Conservation (phyloP, 2,329 filamentous ascomycete species). For the Aschersonia sp. region DNA sequence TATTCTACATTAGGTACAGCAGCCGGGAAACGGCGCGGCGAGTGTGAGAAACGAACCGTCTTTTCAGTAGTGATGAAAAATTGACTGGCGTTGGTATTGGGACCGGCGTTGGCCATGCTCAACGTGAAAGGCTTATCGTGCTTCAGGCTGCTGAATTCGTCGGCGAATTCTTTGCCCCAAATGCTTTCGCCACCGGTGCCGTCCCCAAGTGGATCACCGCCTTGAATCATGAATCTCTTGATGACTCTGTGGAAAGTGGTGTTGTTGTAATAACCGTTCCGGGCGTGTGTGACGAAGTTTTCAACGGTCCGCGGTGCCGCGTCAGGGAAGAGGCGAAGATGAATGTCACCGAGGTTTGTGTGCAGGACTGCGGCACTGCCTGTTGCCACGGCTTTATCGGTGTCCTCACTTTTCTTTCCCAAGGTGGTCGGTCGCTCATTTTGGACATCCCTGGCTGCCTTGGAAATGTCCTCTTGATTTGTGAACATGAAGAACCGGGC, state of each 20-base stretch:
- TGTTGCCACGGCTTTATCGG: constrained; percentile 48
- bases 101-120: constrained; percentile 95
- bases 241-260: constrained; percentile 97
- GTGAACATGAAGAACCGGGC: constrained; percentile 97
- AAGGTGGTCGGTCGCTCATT: constrained; percentile 78
- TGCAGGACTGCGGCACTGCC: constrained; percentile 76
- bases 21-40: not conserved
- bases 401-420: constrained; percentile 38
- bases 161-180: constrained; percentile 90
- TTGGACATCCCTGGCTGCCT: constrained; percentile 76
- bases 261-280: constrained; percentile 89
- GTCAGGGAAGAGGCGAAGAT: constrained; percentile 83
- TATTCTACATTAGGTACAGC: constrained; percentile 3
- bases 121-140: constrained; percentile 95
- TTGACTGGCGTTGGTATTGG: constrained; percentile 88
- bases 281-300: constrained; percentile 89
- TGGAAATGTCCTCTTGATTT: constrained; percentile 72
- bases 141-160: constrained; percentile 81
- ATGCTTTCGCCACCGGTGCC: constrained; percentile 79
- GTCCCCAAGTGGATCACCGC: constrained; percentile 85
- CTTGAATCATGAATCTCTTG: constrained; percentile 98
- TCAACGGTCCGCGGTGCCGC: constrained; percentile 90
- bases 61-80: constrained; percentile 99
- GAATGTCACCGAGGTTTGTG: constrained; percentile 87
- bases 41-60: constrained; percentile 42